Percentiles rank a stretch among this genome's conserved stretches.
These are phyloP conservation scores for Xerocomus minutiporus DNA, from an alignment of 1,284 basidiomycete species.

Conservation along the genomic window DNA sequence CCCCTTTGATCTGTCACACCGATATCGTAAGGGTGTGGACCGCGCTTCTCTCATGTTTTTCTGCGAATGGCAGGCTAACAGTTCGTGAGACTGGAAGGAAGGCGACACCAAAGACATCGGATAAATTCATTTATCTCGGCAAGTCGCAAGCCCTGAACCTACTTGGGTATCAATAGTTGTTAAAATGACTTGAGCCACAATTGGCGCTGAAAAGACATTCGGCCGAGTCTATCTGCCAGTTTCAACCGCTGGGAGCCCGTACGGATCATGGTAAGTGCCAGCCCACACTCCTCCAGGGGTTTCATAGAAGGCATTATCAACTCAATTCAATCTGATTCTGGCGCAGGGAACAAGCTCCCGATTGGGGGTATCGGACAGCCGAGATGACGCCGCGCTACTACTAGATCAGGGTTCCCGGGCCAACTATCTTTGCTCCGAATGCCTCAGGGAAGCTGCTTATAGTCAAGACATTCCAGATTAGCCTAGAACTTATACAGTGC, in stretches of 20 bases:
- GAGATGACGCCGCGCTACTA: conserved; percentile 20
- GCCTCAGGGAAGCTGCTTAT: conserved; percentile 26
- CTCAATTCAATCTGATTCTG: conserved; percentile 5
- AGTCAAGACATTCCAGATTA: conserved; percentile 21
- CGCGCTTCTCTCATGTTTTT: conserved; percentile 1
- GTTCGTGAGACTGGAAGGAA: conserved; percentile 8
- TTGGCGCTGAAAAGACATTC: conserved; percentile 1
- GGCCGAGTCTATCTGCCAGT: not conserved
- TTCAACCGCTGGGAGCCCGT: not conserved
- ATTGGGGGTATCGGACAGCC: conserved; percentile 13
- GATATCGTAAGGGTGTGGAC: conserved; percentile 10
- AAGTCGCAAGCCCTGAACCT: conserved; percentile 2
- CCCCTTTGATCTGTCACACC: conserved; percentile 7
- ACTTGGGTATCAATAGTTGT: conserved; percentile 2
- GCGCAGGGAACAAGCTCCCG: conserved; percentile 9
- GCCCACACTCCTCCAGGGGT: not conserved
- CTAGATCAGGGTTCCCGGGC: conserved; percentile 24
- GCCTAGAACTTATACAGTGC: conserved; percentile 7
- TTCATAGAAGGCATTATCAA: not conserved
- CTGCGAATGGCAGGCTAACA: conserved; percentile 2
- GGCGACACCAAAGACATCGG: conserved; percentile 3
- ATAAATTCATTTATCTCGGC: conserved; percentile 14
- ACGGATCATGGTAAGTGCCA: conserved; percentile 11
- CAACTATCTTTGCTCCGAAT: conserved; percentile 26
- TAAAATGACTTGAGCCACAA: not conserved